Evolutionary conservation across 1,139 yeast species (phyloP).

Genomic region (Blastobotrys capitulatus): DNA sequence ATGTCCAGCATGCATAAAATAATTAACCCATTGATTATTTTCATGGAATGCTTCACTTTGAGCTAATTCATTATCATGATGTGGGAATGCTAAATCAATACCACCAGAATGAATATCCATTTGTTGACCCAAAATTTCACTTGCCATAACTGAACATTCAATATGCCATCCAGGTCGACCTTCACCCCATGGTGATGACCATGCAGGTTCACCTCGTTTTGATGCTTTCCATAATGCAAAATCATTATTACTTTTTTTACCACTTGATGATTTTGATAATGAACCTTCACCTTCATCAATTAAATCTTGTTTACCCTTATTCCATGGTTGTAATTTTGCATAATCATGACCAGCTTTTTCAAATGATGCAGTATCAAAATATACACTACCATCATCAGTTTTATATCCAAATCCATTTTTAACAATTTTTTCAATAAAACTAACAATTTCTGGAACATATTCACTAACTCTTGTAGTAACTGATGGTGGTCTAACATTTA

Average conservation of each 20-base stretch:
- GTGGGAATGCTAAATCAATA: conserved; percentile 97
- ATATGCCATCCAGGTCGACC: conserved; percentile 99
- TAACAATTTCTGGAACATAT: conserved; percentile 86
- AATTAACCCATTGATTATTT: conserved; percentile 92
- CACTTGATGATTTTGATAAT: conserved; percentile 46
- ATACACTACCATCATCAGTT: conserved; percentile 78
- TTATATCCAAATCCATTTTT: conserved; percentile 78
- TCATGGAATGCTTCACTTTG: conserved; percentile 93
- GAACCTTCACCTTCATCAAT: conserved; percentile 97
- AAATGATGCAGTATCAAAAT: conserved; percentile 81
- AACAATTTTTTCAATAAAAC: conserved; percentile 69
- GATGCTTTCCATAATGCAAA: conserved; percentile 97
- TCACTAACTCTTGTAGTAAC: conserved; percentile 95
- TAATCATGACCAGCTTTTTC: conserved; percentile 68
- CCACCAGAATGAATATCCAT: conserved; percentile 98
- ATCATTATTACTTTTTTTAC: conserved; percentile 72
- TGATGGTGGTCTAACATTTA: conserved; percentile 80
- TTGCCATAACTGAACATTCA: conserved; percentile 98
- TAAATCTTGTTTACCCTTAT: conserved; percentile 78
- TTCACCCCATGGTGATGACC: conserved; percentile 94
- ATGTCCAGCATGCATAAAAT: conserved; percentile 95
- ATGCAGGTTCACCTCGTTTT: conserved; percentile 94
- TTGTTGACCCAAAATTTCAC: conserved; percentile 72
- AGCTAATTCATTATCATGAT: conserved; percentile 96
- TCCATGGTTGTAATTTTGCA: conserved; percentile 98